Base-by-base conservation (phyloP, 768 basidiomycete species). In the Aureoboletus auriporus region DNA sequence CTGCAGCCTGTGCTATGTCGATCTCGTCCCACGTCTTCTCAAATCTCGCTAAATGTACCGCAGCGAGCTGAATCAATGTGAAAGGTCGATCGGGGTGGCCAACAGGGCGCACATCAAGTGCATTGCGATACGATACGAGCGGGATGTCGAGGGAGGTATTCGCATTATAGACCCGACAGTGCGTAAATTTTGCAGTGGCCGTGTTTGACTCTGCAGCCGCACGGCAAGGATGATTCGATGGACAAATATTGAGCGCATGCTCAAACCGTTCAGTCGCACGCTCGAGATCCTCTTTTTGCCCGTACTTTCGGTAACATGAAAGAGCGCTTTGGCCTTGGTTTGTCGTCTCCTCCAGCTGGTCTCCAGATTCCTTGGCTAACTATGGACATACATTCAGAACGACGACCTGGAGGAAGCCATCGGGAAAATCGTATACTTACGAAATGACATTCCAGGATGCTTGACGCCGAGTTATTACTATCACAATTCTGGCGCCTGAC, bases 161-260 rank as follows among this genome's bases (percentile, higher is more conserved):
- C 10, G 20, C 6, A n/a, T 4, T 8, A 16, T 35, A 10, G 12
- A 36, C 39, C 6, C 12, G 33, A 28, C 14, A 35, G 6, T 17
- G 13, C 4, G 36, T 12, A 4, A 41, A 50, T n/a, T 41, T 47
- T 40, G 45, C 45, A 14, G 13, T 30, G 5, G 50, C 50, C 14
- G 43, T 4, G n/a, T 51, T 51, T 27, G 42, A 34, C 1, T 39
- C 30, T 10, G 46, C 46, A 34, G 31, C 46, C 1, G 46, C 50
- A 38, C 37, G 41, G 27, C 50, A 48, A 34, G 41, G 41, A 9
- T 51, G 50, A 4, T 42, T 14, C 37, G 6, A 17, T 8, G 50
- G 37, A 27, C 50, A 51, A n/a, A 48, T 9, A 34, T 30, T 6
- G 8, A 51, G 36, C 20, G 33, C 50, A 17, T 13, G 40, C 33